Conservation (phyloP, 331 rosid genomes). For the Quercus tomentella region DNA sequence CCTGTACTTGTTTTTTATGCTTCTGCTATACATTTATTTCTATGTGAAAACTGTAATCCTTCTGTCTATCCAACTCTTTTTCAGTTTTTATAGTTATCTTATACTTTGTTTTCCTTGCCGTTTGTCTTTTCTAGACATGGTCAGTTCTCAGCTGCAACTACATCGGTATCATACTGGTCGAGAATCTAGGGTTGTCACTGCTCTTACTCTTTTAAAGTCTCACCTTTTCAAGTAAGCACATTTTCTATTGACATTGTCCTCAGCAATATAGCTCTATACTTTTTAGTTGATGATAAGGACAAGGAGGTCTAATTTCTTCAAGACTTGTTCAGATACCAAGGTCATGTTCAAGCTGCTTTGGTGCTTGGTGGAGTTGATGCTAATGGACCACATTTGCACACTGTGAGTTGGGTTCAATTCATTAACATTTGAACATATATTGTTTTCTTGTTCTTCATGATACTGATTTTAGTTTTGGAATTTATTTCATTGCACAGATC, state of each 20-base stretch:
- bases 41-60: background rate
- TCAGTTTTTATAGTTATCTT: background rate
- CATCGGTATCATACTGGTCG: slow-evolving; percentile 61
- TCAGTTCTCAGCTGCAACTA: slow-evolving; percentile 55
- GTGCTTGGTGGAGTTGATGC: slow-evolving; percentile 62
- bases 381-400: slow-evolving; percentile 56
- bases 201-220: slow-evolving; percentile 41
- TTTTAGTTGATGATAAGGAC: background rate
- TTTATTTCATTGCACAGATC: slow-evolving; percentile 27
- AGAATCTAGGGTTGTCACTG: slow-evolving; percentile 55
- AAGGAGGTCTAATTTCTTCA: background rate
- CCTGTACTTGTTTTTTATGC: background rate
- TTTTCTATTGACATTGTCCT: background rate
- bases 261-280: background rate
- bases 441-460: background rate
- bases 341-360: slow-evolving; percentile 56
- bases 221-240: slow-evolving; percentile 45
- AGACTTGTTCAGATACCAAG: slow-evolving; percentile 38
- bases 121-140: slow-evolving; percentile 36
- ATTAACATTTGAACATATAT: background rate
- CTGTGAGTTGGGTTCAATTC: slow-evolving; percentile 29
- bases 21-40: background rate
- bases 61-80: background rate
- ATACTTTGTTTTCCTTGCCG: background rate
- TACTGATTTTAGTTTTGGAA: background rate